Evolutionary conservation across 805 yeast species (phyloP), one percentile per base, ranked within the genome.

Genomic region (Barnettozyma botsteinii): DNA sequence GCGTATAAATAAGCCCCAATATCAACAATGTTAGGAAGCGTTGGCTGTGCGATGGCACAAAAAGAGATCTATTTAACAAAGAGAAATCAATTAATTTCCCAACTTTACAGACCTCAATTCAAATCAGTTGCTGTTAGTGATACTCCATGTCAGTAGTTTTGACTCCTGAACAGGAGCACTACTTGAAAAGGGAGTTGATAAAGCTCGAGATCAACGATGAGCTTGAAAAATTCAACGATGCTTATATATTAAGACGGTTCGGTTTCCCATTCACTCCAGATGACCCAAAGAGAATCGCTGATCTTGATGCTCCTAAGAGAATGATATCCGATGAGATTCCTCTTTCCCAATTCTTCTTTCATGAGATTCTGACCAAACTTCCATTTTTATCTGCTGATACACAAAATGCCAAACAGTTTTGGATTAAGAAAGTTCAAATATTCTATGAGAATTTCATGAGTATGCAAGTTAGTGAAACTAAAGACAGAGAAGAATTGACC

Each of bases 161-260:
- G 34, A 61, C 77, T 12, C 76, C 89, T 3, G 67, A 74, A 0
- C 86, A 89, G 57, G 95, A 87, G 60, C 97, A 91, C 55, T 85
- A 83, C 59, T 70, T 93, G 39, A 91, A 91, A 60, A 78, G 94
- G 52, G 89, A 85, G 61, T 68, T 91, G 14, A 64, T 91, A 21
- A 72, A 75, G 46, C 66, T 72, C 11, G 75, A 84, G 53, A 62
- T 88, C 24, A 68, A 71, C 11, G 55, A 68, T 5, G 98, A 91
- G 58, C 66, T 87, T 31, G 73, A 66, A 22, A 59, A 58, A 18
- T 61, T 88, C 30, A 73, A 79, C 45, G 76, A 78, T 43, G 75
- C 78, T 24, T 64, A 73, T 15, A 81, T 88, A 11, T 65, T 91
- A 30, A 67, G 83, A 29, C 63, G 72, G 37, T 72, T 91, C 50